Conservation (phyloP, 2,329 filamentous ascomycete species). For the Westerdykella ornata region DNA sequence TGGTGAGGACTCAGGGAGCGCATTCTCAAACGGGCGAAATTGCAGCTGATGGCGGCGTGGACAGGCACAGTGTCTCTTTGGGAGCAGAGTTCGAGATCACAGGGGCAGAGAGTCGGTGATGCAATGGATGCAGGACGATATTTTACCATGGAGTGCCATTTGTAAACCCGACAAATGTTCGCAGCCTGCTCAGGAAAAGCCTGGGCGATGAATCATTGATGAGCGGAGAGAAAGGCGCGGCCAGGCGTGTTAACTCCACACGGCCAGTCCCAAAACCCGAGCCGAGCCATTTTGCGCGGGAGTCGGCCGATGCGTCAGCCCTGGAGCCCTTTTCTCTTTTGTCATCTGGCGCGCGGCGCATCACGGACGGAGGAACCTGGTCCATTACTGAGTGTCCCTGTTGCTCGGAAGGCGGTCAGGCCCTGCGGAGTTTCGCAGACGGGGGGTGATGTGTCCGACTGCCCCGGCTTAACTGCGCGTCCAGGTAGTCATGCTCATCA, state of each 20-base stretch:
- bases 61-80: neutral
- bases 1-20: too few species aligned
- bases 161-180: neutral
- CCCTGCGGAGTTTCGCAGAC: slow-evolving; percentile 13
- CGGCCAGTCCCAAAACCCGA: neutral
- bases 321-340: too few species aligned
- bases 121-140: neutral
- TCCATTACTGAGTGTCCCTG: neutral
- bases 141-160: neutral
- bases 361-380: neutral
- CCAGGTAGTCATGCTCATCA: slow-evolving; percentile 12
- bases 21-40: too few species aligned
- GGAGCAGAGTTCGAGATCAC: neutral
- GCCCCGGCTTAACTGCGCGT: slow-evolving; percentile 1
- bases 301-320: neutral
- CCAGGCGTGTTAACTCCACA: neutral
- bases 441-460: slow-evolving; percentile 6
- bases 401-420: neutral
- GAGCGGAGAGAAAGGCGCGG: too few species aligned
- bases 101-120: neutral
- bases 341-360: neutral
- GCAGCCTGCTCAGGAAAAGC: too few species aligned
- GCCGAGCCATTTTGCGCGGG: neutral
- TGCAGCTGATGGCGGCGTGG: too few species aligned
- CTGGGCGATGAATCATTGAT: neutral